Percentiles rank a stretch among this genome's conserved stretches.
phyloP scores from a whole-genome alignment of 164 flowering plant species.

The Houttuynia cordata region DNA sequence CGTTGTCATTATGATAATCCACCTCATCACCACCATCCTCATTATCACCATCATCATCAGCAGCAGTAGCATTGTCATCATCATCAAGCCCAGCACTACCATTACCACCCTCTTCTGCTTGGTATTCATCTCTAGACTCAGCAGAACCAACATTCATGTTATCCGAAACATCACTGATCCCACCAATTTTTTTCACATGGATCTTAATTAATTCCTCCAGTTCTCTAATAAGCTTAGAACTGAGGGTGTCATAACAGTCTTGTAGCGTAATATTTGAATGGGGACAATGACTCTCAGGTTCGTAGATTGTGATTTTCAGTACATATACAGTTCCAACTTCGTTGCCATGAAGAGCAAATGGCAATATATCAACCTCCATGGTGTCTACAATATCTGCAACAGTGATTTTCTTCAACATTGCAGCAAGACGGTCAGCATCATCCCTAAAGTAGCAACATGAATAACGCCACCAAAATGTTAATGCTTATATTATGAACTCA shows the following conservation, averaged over 20 bases:
- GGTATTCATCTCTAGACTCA: constrained; percentile 8
- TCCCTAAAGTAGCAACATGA: constrained; percentile 24
- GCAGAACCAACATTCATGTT: constrained; percentile 14
- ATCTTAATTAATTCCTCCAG: constrained; percentile 55
- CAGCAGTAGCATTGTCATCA: constrained; percentile 47
- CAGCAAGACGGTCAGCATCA: constrained; percentile 54
- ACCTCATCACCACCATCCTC: constrained; percentile 59
- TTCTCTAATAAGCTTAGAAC: constrained; percentile 27
- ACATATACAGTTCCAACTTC: constrained; percentile 42
- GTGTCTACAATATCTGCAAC: constrained; percentile 67
- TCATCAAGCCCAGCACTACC: constrained; percentile 15
- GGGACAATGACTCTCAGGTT: constrained; percentile 35
- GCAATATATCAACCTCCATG: constrained; percentile 50
- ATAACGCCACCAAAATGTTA: not conserved
- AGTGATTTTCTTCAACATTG: constrained; percentile 51
- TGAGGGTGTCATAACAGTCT: constrained; percentile 37
- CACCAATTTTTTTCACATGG: constrained; percentile 51
- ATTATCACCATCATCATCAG: constrained; percentile 40
- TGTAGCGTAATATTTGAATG: constrained; percentile 29
- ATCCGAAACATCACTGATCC: constrained; percentile 36
- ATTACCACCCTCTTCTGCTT: constrained; percentile 15
- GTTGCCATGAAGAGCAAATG: constrained; percentile 21
- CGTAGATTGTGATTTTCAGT: constrained; percentile 48
- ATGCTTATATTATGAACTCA: too few species aligned
- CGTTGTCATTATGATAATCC: constrained; percentile 62